Evolutionary conservation across 495 filamentous ascomycete species (phyloP), one percentile per base, ranked within the genome.

Genomic region (Haplographium delicatum): DNA sequence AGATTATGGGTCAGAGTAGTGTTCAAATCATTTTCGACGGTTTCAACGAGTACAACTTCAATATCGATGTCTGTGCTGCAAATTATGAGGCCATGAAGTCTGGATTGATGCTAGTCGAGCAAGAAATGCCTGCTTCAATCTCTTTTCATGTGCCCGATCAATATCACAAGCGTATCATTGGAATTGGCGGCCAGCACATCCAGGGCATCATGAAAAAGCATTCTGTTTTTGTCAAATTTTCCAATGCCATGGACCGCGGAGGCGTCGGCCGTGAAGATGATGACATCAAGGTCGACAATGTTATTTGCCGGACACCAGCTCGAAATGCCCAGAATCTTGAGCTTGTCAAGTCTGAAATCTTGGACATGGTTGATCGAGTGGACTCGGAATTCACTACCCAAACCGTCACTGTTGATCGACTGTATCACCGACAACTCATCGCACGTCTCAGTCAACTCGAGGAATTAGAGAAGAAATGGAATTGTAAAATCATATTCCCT

Each of bases 191-290:
- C 15, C 89, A 96, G 65, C 94, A 97, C 60, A 99, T 99, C 60
- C 93, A 99, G 65, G 90, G 90, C 50, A 97, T 97, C 72, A 99
- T 97, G 93, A 99, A 99, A 74, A 96, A 96, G 68, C 94, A 99
- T 71, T 99, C 93, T 1, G 93, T 99, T 50, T 99, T 97, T 56
- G 93, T 99, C 72, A 99, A 99, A 65, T 99, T 99, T 64, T 95
- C 89, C 55, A 99, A 99, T 61, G 93, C 94, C 22, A 97, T 97
- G 94, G 93, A 99, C 67, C 86, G 93, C 58, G 91, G 89, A 49
- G 90, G 89, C 9, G 84, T 94, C 67, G 86, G 88, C 54, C 88
- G 90, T 54, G 93, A 97, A 59, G 91, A 95, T 62, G 94, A 97
- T 65, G 93, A 97, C 64, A 88, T 93, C 69, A 94, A 95, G 65